Evolutionary conservation across 2,329 filamentous ascomycete genomes (phyloP).

Genomic region (Phaeosphaeriaceae sp.): DNA sequence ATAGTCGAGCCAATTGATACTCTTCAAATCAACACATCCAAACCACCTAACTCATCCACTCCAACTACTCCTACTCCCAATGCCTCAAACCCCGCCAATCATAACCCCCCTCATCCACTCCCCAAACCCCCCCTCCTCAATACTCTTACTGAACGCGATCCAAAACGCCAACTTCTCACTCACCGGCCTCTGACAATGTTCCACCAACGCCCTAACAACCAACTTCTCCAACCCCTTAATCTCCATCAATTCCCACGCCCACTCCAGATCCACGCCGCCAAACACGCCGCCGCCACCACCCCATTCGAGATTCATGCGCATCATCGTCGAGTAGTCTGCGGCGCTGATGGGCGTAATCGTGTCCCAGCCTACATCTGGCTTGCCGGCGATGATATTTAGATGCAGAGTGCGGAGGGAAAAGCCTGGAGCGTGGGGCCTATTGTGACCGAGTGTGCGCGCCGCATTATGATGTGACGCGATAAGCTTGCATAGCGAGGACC

Average conservation of each 20-base stretch:
- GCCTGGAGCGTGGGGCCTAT: not conserved
- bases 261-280: conserved; percentile 55
- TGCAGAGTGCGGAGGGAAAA: conserved; percentile 34
- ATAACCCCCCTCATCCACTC: conserved; percentile 58
- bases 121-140: conserved; percentile 60
- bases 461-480: conserved; percentile 31
- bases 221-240: conserved; percentile 59
- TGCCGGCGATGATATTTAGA: conserved; percentile 63
- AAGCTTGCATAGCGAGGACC: conserved; percentile 57
- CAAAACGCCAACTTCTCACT: conserved; percentile 64
- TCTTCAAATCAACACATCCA: no score
- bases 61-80: no score
- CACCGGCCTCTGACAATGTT: conserved; percentile 60
- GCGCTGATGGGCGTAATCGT: conserved; percentile 43
- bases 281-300: conserved; percentile 18
- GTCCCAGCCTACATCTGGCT: conserved; percentile 57
- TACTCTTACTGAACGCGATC: conserved; percentile 65
- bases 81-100: conserved; percentile 19
- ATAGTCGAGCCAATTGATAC: no score
- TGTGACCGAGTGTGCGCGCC: not conserved
- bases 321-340: conserved; percentile 32
- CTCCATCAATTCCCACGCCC: conserved; percentile 62
- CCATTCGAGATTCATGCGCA: conserved; percentile 35
- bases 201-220: conserved; percentile 60
- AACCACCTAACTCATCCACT: no score